A percentile compares a stretch with the other conserved stretches of the same genome.
Conservation (phyloP, 371 early-diverging fungal genomes). For the Chytridiales sp. region DNA sequence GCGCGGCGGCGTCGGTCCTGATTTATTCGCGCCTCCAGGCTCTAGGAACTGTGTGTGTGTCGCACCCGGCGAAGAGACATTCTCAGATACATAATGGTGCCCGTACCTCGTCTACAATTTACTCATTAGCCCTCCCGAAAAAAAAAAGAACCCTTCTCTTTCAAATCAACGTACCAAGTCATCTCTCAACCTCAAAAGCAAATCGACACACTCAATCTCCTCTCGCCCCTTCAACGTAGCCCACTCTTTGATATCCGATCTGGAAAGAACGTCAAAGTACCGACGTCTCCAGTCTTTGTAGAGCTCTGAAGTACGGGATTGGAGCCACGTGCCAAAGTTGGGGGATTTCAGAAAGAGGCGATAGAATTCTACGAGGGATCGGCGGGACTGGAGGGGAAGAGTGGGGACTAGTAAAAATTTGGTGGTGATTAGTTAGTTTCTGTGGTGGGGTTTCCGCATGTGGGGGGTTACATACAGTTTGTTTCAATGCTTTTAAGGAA, state of each 20-base stretch:
- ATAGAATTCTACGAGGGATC: constrained; percentile 68
- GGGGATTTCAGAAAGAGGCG: constrained; percentile 85
- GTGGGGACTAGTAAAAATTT: constrained; percentile 48
- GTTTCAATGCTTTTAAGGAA: constrained; percentile 40
- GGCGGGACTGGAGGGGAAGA: constrained; percentile 45
- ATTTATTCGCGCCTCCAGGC: not conserved
- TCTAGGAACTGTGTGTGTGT: not conserved
- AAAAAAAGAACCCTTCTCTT: not conserved
- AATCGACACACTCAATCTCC: constrained; percentile 65
- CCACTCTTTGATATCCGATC: constrained; percentile 57
- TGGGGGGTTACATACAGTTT: constrained; percentile 28
- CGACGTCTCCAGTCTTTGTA: constrained; percentile 66
- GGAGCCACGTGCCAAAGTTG: constrained; percentile 95
- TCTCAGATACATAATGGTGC: not conserved
- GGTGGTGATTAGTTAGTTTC: constrained; percentile 17
- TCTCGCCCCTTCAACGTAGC: constrained; percentile 10
- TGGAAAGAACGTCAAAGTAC: constrained; percentile 59
- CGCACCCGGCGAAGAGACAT: not conserved
- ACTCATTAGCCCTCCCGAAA: constrained; percentile 7
- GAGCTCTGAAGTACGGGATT: constrained; percentile 72
- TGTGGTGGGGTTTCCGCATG: constrained; percentile 10
- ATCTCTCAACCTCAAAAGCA: constrained; percentile 59
- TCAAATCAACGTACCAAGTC: constrained; percentile 49
- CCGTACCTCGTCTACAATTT: not conserved
- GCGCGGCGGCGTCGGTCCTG: not conserved